Evolutionary conservation across 495 filamentous ascomycete genomes (phyloP), one percentile per base, ranked within the genome.

Genomic region (Daldinia vernicosa): DNA sequence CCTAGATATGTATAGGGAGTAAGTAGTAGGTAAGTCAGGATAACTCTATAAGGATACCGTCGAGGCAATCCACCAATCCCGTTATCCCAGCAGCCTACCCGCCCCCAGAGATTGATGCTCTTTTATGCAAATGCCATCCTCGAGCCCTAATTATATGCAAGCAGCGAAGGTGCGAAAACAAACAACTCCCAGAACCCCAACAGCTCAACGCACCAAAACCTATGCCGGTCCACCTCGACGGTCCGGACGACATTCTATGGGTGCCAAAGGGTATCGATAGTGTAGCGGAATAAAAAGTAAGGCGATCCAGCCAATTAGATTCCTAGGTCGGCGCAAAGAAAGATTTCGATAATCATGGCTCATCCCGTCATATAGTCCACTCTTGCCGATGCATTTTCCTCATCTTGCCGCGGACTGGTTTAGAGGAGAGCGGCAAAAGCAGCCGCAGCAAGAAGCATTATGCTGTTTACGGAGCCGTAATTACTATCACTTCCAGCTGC

Each of bases 361-460:
- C 70, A 32, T 73, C 61, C 52, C 56, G 30, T 69, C 66, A 30
- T 69, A 22, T 61, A 43, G 40, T 22, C n/a, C 62, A 53, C 32
- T 32, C n/a, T 54, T 54, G 63, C 24, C 33, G 45, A 59, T 57
- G 14, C 26, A 22, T 58, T 56, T 56, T n/a, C 32, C 24, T 39
- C 54, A n/a, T 52, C 51, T 24, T 24, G 12, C 57, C 32, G 15
- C 26, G 65, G 28, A 19, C 15, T 39, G 6, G 17, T 58, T 63
- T 65, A 76, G 53, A 72, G 35, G 50, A 76, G 52, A 33, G 53
- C 66, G 24, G 60, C 75, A n/a, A 76, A 51, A 17, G 50, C 71
- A 11, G 65, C 72, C 1, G 63, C 69, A 47, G 39, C 50, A 26
- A 72, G 28, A 37, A 75, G 52, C 12, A 57, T 28, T 30, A 67